Conservation (phyloP, 2,329 filamentous ascomycete genomes). For the Alternaria sp. region DNA sequence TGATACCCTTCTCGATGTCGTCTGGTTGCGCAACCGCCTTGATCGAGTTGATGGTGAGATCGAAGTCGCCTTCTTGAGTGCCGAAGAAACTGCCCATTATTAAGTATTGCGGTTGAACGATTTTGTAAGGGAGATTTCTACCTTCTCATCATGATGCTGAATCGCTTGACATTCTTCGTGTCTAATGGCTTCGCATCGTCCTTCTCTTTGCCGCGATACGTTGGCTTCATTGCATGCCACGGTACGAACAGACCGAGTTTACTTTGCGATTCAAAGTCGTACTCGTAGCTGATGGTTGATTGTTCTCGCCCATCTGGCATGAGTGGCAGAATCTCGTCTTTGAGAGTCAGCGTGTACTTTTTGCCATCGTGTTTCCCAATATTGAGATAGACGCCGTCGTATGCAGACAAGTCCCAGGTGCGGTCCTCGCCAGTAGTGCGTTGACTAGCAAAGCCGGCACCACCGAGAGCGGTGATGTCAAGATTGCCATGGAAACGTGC, state of each 20-base stretch:
- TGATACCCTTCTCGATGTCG: slow-evolving; percentile 39
- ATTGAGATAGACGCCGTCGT: slow-evolving; percentile 67
- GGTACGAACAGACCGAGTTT: slow-evolving; percentile 60
- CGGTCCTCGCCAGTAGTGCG: slow-evolving; percentile 66
- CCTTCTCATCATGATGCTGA: slow-evolving; percentile 86
- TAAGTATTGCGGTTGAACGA: slow-evolving; percentile 13
- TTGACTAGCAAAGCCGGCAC: slow-evolving; percentile 84
- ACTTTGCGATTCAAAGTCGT: slow-evolving; percentile 31
- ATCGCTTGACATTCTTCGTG: slow-evolving; percentile 66
- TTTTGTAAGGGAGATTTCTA: slow-evolving; percentile 44
- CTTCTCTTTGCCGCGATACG: slow-evolving; percentile 74
- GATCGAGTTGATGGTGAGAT: slow-evolving; percentile 64
- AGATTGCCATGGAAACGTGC: slow-evolving; percentile 72
- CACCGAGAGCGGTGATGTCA: slow-evolving; percentile 77
- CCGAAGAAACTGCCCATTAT: slow-evolving; percentile 72
- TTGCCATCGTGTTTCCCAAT: slow-evolving; percentile 67
- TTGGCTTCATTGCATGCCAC: slow-evolving; percentile 73
- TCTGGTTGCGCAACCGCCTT: slow-evolving; percentile 52
- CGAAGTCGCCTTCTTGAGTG: slow-evolving; percentile 73
- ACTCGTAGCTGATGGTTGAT: slow-evolving; percentile 77
- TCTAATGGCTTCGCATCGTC: slow-evolving; percentile 68
- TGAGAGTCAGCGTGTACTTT: slow-evolving; percentile 76
- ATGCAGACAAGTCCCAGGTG: slow-evolving; percentile 69
- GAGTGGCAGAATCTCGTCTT: slow-evolving; percentile 69
- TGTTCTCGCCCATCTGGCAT: slow-evolving; percentile 73